Base-by-base conservation (phyloP, 2,329 filamentous ascomycete genomes). In the Verticillium longisporum region DNA sequence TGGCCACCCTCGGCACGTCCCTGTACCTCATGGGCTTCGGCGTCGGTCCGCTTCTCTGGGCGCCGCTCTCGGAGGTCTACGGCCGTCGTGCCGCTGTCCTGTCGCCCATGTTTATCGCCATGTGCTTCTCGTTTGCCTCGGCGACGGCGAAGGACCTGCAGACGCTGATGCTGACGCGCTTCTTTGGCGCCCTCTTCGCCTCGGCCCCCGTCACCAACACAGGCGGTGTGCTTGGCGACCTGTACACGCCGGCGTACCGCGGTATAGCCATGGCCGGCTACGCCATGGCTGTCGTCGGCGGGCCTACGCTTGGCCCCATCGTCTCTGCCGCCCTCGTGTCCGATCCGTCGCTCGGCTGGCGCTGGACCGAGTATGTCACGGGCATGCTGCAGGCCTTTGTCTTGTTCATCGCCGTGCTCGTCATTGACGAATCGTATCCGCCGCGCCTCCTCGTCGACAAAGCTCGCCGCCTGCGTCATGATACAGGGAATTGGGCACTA, bases 401-500 rank as follows among this genome's bases (percentile, higher is more conserved):
- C 14, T 71, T 89, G 1, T 15, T 77, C 0, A 55, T 87, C 9
- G 86, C 85, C 57, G 58, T 85, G 4, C 66, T 88, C 36, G 80
- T 88, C 64, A 73, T 90, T 21, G 85, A 89, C 65, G 88, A 90
- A 71, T 82, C 79, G 56, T 90, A 89, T 64, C 80, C 86, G 0
- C 83, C 86, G 0, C 76, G 77, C 0, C 77, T 91, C 2, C 80
- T 91, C 0, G 80, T 88, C 1, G 74, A 75, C 66, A 89, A 89
- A 69, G 87, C 88, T 0, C 78, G 77, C 0, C 76, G 81, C 0
- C 76, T 89, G 9, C 82, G 88, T 4, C 80, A 83, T 60, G 79
- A 87, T 64, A 86, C 80, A 1, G 86, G 86, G 18, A 89, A 90
- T 69, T 90, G 86, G 87, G 85, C 86, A 0, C 73, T 90, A 1